Evolutionary conservation across 257 asterid species (phyloP).

Genomic region (Perilla frutescens): DNA sequence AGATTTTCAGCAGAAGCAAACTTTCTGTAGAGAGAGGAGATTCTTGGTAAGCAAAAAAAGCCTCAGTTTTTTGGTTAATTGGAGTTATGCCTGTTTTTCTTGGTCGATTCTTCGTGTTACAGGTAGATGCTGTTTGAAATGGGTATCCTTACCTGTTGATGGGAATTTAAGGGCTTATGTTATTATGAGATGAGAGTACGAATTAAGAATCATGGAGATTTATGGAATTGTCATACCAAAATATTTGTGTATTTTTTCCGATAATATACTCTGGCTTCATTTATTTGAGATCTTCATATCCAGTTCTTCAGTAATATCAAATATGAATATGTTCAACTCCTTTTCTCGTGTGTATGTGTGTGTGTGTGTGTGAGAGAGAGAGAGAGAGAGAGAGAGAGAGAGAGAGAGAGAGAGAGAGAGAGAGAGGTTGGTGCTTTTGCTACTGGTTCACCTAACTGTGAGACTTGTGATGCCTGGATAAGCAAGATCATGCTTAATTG

Average conservation of each 20-base stretch:
- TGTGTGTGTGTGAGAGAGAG: no score
- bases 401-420: neutral
- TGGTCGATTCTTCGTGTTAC: neutral
- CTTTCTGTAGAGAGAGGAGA: neutral
- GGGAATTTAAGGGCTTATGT: neutral
- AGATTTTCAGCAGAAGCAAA: neutral
- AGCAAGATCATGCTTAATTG: no score
- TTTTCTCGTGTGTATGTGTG: neutral
- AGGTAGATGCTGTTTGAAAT: neutral
- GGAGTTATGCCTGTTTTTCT: neutral
- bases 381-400: no score
- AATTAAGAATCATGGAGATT: neutral
- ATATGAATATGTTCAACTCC: neutral
- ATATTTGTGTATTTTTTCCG: neutral
- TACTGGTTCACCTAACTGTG: no score
- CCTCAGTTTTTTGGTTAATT: neutral
- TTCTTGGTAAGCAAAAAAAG: constrained; percentile 1
- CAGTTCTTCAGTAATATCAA: no score
- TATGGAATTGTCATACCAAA: neutral
- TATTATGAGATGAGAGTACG: neutral
- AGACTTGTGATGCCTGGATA: no score
- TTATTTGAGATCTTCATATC: neutral
- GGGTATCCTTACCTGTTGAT: neutral
- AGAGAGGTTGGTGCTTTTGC: neutral
- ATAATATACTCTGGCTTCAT: neutral